These are phyloP conservation scores for Rhodotorula sp. DNA, from an alignment of 1,284 basidiomycete species.

Conservation along the genomic window DNA sequence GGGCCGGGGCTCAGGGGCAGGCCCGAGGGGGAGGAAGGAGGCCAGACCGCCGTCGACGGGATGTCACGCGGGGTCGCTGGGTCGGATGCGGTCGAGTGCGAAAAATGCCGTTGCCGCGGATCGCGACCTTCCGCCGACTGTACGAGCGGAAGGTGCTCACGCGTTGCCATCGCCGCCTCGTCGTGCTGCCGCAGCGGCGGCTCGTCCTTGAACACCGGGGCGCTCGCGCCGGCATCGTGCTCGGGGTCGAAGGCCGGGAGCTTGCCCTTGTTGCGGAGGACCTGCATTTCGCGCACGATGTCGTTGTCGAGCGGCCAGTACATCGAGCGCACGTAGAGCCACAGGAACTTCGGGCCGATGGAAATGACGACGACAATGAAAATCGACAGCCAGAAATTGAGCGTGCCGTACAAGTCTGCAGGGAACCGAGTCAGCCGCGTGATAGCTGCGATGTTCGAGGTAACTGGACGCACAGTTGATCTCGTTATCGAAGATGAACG, in stretches of 20 bases:
- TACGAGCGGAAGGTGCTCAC: slow-evolving; percentile 22
- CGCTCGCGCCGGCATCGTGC: neutral
- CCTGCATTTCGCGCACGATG: slow-evolving; percentile 68
- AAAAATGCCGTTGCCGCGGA: slow-evolving; percentile 4
- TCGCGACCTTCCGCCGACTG: neutral
- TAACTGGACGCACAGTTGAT: slow-evolving; percentile 22
- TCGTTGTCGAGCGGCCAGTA: slow-evolving; percentile 77
- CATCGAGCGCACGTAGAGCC: slow-evolving; percentile 59
- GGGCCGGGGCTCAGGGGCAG: neutral
- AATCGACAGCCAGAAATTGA: slow-evolving; percentile 80
- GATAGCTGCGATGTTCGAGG: neutral
- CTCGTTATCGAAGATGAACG: slow-evolving; percentile 70
- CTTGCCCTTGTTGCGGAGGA: slow-evolving; percentile 15
- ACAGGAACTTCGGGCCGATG: slow-evolving; percentile 59
- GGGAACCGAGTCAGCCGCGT: neutral
- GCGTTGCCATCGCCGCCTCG: slow-evolving; percentile 3
- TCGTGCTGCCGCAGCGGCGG: neutral
- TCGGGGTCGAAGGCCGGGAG: slow-evolving; percentile 8
- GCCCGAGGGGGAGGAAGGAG: neutral
- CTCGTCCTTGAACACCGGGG: neutral
- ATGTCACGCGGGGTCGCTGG: neutral
- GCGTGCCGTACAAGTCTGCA: slow-evolving; percentile 67
- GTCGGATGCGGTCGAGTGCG: slow-evolving; percentile 3
- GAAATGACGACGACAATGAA: slow-evolving; percentile 68
- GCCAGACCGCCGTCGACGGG: neutral